A percentile compares a stretch with the other conserved stretches of the same genome.
These are phyloP conservation scores for Vachellia collinsii DNA, from an alignment of 306 rosid genomes.

Conservation along the genomic window DNA sequence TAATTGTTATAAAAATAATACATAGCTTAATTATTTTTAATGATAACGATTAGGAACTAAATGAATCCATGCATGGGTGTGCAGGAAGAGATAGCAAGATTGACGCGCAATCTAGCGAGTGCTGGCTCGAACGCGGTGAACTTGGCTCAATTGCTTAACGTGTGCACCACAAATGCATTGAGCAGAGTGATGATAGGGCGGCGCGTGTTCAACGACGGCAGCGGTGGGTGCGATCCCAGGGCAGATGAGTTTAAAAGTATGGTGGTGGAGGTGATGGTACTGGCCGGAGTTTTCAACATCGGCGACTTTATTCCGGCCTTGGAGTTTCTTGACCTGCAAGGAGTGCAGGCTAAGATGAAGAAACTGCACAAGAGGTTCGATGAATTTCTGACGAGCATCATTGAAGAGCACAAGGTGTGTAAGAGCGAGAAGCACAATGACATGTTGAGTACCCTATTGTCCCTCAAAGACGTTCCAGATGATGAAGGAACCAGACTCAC, in stretches of 20 bases:
- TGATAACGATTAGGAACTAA: too few relatives aligned
- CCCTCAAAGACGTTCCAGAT: constrained; percentile 43
- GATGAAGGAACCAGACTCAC: constrained; percentile 49
- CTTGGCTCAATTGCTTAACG: constrained; percentile 59
- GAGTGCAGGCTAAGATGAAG: constrained; percentile 65
- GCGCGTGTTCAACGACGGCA: constrained; percentile 59
- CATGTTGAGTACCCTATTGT: constrained; percentile 57
- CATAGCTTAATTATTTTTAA: too few relatives aligned
- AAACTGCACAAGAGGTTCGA: constrained; percentile 69
- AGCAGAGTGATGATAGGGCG: constrained; percentile 70
- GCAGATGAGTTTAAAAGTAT: constrained; percentile 72
- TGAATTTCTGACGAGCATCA: constrained; percentile 49
- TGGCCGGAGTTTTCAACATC: constrained; percentile 68
- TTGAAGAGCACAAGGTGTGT: constrained; percentile 55
- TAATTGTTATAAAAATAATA: too few relatives aligned
- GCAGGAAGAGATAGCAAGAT: constrained; percentile 72
- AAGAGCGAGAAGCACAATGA: constrained; percentile 46
- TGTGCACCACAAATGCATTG: constrained; percentile 68
- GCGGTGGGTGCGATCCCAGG: constrained; percentile 43
- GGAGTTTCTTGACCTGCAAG: constrained; percentile 69
- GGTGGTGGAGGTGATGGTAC: constrained; percentile 71
- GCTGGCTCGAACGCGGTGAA: constrained; percentile 48
- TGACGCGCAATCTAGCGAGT: constrained; percentile 49
- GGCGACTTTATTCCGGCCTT: constrained; percentile 74
- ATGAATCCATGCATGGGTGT: background rate